Evolutionary conservation across 176 grass and related monocot species (phyloP).

Genomic region (Zizania latifolia): DNA sequence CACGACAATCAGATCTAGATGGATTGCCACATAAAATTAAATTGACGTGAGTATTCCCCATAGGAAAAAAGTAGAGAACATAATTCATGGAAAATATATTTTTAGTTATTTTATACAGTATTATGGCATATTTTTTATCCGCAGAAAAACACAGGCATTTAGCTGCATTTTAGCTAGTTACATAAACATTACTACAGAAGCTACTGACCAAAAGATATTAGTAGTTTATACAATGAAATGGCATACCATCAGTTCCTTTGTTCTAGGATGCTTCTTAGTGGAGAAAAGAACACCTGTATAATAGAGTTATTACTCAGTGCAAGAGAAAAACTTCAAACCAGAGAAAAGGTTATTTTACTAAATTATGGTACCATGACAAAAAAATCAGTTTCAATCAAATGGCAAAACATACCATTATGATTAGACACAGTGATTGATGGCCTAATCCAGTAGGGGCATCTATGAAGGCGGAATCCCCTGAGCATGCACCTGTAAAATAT

Average conservation of each 20-base stretch:
- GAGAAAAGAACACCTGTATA: constrained; percentile 78
- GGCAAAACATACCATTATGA: constrained; percentile 60
- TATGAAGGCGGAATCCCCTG: constrained; percentile 98
- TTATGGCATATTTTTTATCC: too few species aligned
- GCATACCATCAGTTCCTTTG: constrained; percentile 86
- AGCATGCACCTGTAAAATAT: constrained; percentile 84
- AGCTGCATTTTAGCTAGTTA: background rate
- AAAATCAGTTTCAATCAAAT: constrained; percentile 22
- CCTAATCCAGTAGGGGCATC: constrained; percentile 94
- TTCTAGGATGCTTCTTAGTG: constrained; percentile 97
- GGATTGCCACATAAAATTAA: too few species aligned
- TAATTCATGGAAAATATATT: too few species aligned
- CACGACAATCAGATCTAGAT: too few species aligned
- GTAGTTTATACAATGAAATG: constrained; percentile 11
- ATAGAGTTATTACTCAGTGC: constrained; percentile 20
- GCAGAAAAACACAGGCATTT: too few species aligned
- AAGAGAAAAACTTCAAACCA: constrained; percentile 19
- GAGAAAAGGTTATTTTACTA: background rate
- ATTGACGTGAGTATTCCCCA: too few species aligned
- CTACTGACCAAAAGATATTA: constrained; percentile 11
- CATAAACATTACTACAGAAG: background rate
- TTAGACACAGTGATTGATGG: constrained; percentile 89
- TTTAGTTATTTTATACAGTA: too few species aligned
- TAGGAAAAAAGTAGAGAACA: too few species aligned
- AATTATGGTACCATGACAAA: background rate